Percentiles rank a stretch among this genome's conserved stretches.
Evolutionary conservation across 2,329 filamentous ascomycete species (phyloP).

Genomic region (Zymoseptoria ardabiliae): DNA sequence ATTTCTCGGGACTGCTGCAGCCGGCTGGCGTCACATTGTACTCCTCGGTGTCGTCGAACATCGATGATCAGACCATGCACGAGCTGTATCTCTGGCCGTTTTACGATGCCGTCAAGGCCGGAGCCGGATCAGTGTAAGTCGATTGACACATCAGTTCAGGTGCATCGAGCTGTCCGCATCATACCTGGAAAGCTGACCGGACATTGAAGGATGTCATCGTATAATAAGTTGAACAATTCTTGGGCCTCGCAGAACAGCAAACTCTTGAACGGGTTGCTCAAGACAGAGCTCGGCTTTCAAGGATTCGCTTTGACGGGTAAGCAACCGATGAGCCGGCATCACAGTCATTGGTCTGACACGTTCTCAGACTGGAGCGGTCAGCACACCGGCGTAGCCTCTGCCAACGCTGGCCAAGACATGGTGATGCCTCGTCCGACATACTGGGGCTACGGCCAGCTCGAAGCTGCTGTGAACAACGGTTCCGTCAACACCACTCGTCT

Average conservation of each 20-base stretch:
- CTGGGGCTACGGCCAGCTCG: slow-evolving; percentile 23
- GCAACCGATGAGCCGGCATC: background rate
- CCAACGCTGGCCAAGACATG: slow-evolving; percentile 27
- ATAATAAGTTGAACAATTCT: slow-evolving; percentile 63
- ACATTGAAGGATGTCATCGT: slow-evolving; percentile 65
- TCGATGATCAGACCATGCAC: slow-evolving; percentile 54
- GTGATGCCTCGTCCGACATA: slow-evolving; percentile 23
- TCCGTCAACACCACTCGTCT: slow-evolving; percentile 25
- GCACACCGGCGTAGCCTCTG: slow-evolving; percentile 24
- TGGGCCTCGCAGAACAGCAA: slow-evolving; percentile 61
- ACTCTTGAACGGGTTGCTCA: slow-evolving; percentile 56
- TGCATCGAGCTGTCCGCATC: background rate
- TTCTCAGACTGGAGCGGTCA: slow-evolving; percentile 37
- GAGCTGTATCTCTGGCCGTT: slow-evolving; percentile 38
- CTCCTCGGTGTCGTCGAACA: slow-evolving; percentile 47
- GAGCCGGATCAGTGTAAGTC: slow-evolving; percentile 33
- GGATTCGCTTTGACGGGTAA: slow-evolving; percentile 35
- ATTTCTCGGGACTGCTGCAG: slow-evolving; percentile 13
- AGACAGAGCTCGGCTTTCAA: slow-evolving; percentile 47
- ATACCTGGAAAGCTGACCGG: background rate
- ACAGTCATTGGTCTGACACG: background rate
- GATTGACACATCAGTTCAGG: background rate
- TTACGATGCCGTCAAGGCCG: slow-evolving; percentile 43
- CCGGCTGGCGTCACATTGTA: slow-evolving; percentile 17
- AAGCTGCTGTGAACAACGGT: slow-evolving; percentile 28